phyloP scores from a whole-genome alignment of 1,284 basidiomycete genomes.

The Ustilago esculenta region DNA sequence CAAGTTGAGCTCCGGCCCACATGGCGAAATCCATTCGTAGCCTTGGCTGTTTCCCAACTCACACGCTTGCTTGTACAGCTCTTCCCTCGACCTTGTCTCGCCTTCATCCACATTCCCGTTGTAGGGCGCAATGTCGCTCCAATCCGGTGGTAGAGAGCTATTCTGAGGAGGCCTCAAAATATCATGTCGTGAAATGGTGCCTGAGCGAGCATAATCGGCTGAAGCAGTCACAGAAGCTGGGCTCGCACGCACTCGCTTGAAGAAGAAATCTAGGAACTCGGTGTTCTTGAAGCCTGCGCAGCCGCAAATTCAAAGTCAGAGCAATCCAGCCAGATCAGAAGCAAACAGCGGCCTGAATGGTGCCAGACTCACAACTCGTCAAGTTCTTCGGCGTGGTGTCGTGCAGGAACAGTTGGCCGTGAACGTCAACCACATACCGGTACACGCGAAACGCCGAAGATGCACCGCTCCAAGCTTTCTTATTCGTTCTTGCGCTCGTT shows the following conservation, averaged over 20 bases:
- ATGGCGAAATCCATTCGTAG: constrained; percentile 62
- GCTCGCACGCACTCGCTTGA: constrained; percentile 39
- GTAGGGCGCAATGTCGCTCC: constrained; percentile 24
- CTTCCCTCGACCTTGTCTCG: constrained; percentile 6
- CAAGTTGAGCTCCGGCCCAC: constrained; percentile 63
- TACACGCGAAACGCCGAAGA: constrained; percentile 49
- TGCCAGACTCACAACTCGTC: constrained; percentile 64
- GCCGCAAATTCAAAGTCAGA: too few species aligned
- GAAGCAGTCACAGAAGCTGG: constrained; percentile 9
- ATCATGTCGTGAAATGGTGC: constrained; percentile 26
- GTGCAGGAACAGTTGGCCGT: constrained; percentile 66
- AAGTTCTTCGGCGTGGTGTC: constrained; percentile 64
- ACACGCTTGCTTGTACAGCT: constrained; percentile 12
- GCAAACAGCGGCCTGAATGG: too few species aligned
- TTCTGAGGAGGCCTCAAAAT: constrained; percentile 10
- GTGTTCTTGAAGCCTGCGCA: constrained; percentile 40
- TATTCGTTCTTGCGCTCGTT: not conserved
- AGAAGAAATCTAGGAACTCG: constrained; percentile 58
- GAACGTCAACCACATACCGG: constrained; percentile 63
- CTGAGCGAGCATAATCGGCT: constrained; percentile 2
- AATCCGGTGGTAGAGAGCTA: constrained; percentile 9
- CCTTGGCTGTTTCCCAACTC: constrained; percentile 41
- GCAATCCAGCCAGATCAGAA: too few species aligned
- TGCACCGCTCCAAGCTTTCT: not conserved
- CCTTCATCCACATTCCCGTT: constrained; percentile 19